Conservation (phyloP, 331 rosid species). For the Acacia concinna region DNA sequence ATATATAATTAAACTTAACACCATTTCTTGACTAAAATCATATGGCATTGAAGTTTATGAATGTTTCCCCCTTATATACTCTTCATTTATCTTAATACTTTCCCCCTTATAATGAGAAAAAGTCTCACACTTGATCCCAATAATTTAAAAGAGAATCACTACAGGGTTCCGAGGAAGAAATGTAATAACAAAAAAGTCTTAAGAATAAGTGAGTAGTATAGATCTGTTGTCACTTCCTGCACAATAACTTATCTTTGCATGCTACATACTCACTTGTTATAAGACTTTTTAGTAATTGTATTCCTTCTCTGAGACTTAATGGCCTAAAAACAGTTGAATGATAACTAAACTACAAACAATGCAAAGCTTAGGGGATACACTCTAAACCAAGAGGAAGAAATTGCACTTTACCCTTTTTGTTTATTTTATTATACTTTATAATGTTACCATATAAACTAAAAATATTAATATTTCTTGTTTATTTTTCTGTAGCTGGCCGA, state of each 20-base stretch:
- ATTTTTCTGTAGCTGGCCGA: conserved; percentile 46
- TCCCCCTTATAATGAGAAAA: too few relatives aligned
- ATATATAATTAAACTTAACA: not conserved
- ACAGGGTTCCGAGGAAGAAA: too few relatives aligned
- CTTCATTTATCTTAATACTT: not conserved
- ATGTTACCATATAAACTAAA: not conserved
- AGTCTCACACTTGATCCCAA: not conserved
- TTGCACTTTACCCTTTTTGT: not conserved
- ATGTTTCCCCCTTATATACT: not conserved
- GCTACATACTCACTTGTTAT: too few relatives aligned
- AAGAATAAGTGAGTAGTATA: too few relatives aligned
- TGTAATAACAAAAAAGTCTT: too few relatives aligned
- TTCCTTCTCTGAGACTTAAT: not conserved
- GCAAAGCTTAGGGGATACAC: not conserved
- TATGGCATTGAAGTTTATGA: not conserved
- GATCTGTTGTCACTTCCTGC: too few relatives aligned
- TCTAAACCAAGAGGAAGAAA: not conserved
- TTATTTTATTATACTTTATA: not conserved
- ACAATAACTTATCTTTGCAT: too few relatives aligned
- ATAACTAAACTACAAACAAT: not conserved
- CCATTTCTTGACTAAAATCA: not conserved
- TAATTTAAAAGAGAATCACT: not conserved
- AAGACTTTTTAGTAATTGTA: too few relatives aligned
- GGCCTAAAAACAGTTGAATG: not conserved
- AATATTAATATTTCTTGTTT: not conserved